A percentile compares a stretch with the other conserved stretches of the same genome.
phyloP scores from a whole-genome alignment of 768 basidiomycete genomes.

The Terana coerulea region DNA sequence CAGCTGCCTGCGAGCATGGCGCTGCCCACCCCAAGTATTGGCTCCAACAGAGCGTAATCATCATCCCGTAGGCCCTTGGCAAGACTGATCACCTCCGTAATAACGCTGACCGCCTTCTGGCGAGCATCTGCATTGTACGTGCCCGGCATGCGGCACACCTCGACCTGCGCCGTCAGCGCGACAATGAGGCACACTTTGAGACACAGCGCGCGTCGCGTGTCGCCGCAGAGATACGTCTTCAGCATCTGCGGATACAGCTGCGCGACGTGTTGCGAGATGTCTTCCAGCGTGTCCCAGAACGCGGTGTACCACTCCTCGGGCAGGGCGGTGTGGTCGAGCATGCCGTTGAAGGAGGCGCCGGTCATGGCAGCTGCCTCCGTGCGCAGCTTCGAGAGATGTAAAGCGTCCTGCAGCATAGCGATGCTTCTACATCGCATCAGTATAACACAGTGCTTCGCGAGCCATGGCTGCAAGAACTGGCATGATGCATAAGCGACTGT shows the following conservation, averaged over 20 bases:
- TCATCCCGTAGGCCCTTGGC: slow-evolving; percentile 21
- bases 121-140: slow-evolving; percentile 19
- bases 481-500: background rate
- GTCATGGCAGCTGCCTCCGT: background rate
- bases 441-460: slow-evolving; percentile 5
- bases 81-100: slow-evolving; percentile 21
- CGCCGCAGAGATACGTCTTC: slow-evolving; percentile 17
- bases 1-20: background rate
- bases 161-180: slow-evolving; percentile 19
- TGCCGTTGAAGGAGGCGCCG: background rate
- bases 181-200: slow-evolving; percentile 23
- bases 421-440: slow-evolving; percentile 6
- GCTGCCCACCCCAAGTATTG: slow-evolving; percentile 19
- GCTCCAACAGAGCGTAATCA: slow-evolving; percentile 22
- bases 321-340: background rate
- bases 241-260: slow-evolving; percentile 19
- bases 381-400: slow-evolving; percentile 5
- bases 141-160: slow-evolving; percentile 20
- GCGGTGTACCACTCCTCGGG: slow-evolving; percentile 14
- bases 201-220: slow-evolving; percentile 14
- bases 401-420: slow-evolving; percentile 6
- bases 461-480: slow-evolving; percentile 10
- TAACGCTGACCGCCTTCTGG: slow-evolving; percentile 17
- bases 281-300: slow-evolving; percentile 23
- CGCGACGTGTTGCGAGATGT: slow-evolving; percentile 16